Base-by-base conservation (phyloP, 2,329 filamentous ascomycete species). In the Xylaria multiplex region DNA sequence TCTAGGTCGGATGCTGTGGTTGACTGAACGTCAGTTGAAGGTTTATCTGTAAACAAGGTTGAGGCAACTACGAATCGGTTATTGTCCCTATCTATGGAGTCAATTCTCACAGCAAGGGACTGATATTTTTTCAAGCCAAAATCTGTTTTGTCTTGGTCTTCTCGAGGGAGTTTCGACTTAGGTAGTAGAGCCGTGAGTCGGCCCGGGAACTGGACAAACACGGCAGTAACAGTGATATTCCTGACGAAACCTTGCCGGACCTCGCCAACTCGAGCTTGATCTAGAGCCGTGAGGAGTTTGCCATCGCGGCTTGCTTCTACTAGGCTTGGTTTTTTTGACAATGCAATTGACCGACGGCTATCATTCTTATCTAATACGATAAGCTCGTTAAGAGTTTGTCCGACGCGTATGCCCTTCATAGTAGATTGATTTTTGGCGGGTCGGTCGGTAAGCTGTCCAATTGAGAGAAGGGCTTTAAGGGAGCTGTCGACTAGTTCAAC, bases 141-240 rank as follows among this genome's bases (percentile, higher is more conserved):
- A 63, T 92, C 87, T 2, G 90, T 85, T 70, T 91, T 83, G 13
- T 84, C 81, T 53, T 89, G 85, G 69, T 87, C 86, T 43, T 93
- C 91, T n/a, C 88, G 84, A 2, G 90, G 84, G 54, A 99, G 83
- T 74, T 93, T 89, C 22, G 88, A 88, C 79, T 92, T 95, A 43
- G 93, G 93, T 35, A 97, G 82, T 48, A 97, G 81, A 14, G 92
- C 95, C 52, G 89, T 91, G 19, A 97, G 80, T 40, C 87, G 88
- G 72, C 90, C 91, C 46, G 90, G 88, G 77, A 97, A 97, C 74
- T 96, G 91, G n/a, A 97, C 87, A 74, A 97, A 98, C 11, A 94
- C 84, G 49, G 92, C 93, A 8, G 91, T 92, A 2, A 87, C 81
- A 0, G 93, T 94, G 59, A 97, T 91, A 73, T 96, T 96, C 66